Conservation (phyloP, 2,329 filamentous ascomycete species). For the Curvularia sp. region DNA sequence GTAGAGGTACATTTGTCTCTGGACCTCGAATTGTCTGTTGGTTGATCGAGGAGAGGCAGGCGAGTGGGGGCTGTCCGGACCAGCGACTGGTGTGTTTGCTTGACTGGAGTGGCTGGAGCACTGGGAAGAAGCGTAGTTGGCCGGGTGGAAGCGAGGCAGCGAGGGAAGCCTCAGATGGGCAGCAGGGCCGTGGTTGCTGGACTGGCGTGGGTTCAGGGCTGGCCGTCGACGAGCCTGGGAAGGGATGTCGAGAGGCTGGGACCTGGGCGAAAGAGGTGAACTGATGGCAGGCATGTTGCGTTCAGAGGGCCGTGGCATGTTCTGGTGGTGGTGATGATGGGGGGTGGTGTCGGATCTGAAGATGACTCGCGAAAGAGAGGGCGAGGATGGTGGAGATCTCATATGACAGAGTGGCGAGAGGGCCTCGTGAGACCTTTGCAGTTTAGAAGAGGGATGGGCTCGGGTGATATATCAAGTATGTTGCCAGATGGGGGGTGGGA, state of each 20-base stretch:
- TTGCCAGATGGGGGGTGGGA: conserved; percentile 11
- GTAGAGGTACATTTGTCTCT: conserved; percentile 58
- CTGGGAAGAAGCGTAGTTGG: conserved; percentile 57
- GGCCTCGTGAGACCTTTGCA: conserved; percentile 20
- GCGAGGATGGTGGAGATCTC: conserved; percentile 33
- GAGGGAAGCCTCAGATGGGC: conserved; percentile 56
- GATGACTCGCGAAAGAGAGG: conserved; percentile 30
- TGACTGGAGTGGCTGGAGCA: conserved; percentile 50
- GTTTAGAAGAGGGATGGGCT: conserved; percentile 9
- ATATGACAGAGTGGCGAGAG: conserved; percentile 40
- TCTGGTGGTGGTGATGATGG: conserved; percentile 16
- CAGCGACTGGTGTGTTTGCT: conserved; percentile 48
- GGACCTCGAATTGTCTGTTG: conserved; percentile 57
- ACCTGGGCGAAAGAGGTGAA: conserved; percentile 47
- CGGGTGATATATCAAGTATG: conserved; percentile 16
- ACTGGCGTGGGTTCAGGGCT: conserved; percentile 43
- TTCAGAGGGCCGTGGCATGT: conserved; percentile 40
- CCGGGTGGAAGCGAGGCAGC: conserved; percentile 61
- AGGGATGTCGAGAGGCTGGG: conserved; percentile 48
- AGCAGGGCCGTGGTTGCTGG: conserved; percentile 45
- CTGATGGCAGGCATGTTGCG: conserved; percentile 44
- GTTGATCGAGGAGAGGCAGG: conserved; percentile 54
- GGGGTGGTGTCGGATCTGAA: conserved; percentile 26
- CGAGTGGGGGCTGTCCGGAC: conserved; percentile 52
- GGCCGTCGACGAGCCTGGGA: conserved; percentile 46